Percentiles rank a stretch among this genome's conserved stretches.
phyloP scores from a whole-genome alignment of 371 early-diverging fungal species.

The Syncephalastrum sp. region DNA sequence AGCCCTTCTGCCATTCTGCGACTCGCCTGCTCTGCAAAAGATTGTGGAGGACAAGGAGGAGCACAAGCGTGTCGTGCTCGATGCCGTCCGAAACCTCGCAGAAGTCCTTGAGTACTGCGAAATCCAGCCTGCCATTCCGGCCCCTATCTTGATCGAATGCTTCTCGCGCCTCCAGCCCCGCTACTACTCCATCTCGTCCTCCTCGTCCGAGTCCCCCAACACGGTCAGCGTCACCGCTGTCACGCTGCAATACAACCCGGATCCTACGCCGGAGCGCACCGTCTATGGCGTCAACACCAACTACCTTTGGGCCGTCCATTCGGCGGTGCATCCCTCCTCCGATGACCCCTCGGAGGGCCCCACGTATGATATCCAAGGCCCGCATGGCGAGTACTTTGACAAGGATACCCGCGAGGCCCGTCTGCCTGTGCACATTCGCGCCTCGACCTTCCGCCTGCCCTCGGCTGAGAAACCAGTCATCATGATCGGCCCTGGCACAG shows the following conservation, averaged over 20 bases:
- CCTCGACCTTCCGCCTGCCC: constrained; percentile 82
- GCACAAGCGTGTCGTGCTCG: constrained; percentile 55
- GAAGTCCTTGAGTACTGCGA: constrained; percentile 44
- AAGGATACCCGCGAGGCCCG: constrained; percentile 18
- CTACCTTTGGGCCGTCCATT: constrained; percentile 55
- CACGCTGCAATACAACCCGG: constrained; percentile 73
- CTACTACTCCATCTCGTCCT: constrained; percentile 92
- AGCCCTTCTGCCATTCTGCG: constrained; percentile 47
- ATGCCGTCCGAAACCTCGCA: constrained; percentile 59
- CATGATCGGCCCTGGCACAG: constrained; percentile 96
- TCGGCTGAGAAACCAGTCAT: constrained; percentile 75
- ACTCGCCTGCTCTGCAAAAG: constrained; percentile 45
- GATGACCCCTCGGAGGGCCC: constrained; percentile 25
- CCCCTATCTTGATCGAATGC: constrained; percentile 69
- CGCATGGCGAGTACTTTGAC: constrained; percentile 27
- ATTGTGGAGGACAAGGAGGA: constrained; percentile 68
- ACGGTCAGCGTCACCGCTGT: constrained; percentile 81
- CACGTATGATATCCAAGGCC: constrained; percentile 34
- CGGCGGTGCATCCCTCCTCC: constrained; percentile 4
- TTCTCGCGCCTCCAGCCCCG: constrained; percentile 82
- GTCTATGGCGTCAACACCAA: constrained; percentile 75
- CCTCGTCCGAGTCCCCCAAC: constrained; percentile 64
- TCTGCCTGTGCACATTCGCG: constrained; percentile 84
- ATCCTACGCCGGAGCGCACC: constrained; percentile 38
- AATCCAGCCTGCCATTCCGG: constrained; percentile 41